These are phyloP conservation scores for Hansenula sp. DNA, from an alignment of 1,139 yeast genomes.

Conservation along the genomic window DNA sequence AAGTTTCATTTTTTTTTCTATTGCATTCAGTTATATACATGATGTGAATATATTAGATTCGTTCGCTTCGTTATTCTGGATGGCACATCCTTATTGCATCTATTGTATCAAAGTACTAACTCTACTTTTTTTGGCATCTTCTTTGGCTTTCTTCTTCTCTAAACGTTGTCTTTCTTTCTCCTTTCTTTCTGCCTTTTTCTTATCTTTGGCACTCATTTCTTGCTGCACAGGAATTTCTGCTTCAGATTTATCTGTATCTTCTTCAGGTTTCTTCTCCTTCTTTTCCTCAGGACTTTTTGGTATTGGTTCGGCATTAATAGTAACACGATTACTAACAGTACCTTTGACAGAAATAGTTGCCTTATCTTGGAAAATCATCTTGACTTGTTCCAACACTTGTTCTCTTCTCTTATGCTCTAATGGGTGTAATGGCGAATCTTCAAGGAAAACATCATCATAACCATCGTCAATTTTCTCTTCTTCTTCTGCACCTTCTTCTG, in stretches of 20 bases:
- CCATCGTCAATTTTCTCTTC: slow-evolving; percentile 14
- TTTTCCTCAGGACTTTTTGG: slow-evolving; percentile 17
- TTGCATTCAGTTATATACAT: not conserved
- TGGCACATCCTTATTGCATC: not conserved
- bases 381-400: slow-evolving; percentile 29
- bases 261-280: slow-evolving; percentile 17
- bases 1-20: not conserved
- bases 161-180: slow-evolving; percentile 18
- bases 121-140: slow-evolving; percentile 11
- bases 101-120: slow-evolving; percentile 5
- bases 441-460: slow-evolving; percentile 6
- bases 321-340: slow-evolving; percentile 23
- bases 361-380: slow-evolving; percentile 27
- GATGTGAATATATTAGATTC: not conserved
- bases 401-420: slow-evolving; percentile 22
- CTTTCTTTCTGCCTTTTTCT: slow-evolving; percentile 18
- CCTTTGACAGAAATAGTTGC: slow-evolving; percentile 30
- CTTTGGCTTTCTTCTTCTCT: slow-evolving; percentile 17
- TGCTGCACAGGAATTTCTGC: slow-evolving; percentile 22
- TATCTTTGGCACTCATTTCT: slow-evolving; percentile 12
- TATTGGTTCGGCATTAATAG: slow-evolving; percentile 26
- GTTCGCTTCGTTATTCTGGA: not conserved
- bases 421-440: not conserved
- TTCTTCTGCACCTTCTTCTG: slow-evolving; percentile 10
- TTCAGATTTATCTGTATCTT: slow-evolving; percentile 14